Conservation (phyloP, 2,329 filamentous ascomycete species). For the Parascedosporium putredinis region DNA sequence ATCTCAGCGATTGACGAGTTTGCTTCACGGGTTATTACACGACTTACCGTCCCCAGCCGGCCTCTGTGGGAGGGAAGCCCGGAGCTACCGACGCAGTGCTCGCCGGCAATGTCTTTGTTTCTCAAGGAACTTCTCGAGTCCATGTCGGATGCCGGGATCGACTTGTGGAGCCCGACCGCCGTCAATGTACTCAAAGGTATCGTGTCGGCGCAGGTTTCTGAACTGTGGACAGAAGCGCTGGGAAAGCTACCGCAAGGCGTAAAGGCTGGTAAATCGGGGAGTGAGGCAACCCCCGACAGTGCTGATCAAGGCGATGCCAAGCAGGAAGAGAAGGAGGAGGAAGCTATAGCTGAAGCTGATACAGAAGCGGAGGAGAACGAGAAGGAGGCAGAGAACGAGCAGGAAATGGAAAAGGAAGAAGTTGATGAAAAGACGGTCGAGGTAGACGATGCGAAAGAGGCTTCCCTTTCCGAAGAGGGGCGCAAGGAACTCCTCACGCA, state of each 20-base stretch:
- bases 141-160: conserved; percentile 63
- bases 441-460: conserved; percentile 5
- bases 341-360: conserved; percentile 10
- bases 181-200: conserved; percentile 51
- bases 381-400: conserved; percentile 9
- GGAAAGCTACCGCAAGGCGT: conserved; percentile 14
- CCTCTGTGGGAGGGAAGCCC: conserved; percentile 74
- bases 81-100: conserved; percentile 67
- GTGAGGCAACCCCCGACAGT: too few species aligned
- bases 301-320: too few species aligned
- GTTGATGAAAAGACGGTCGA: conserved; percentile 4
- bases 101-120: conserved; percentile 62
- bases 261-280: neutral
- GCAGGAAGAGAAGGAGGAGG: conserved; percentile 11
- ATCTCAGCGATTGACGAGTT: conserved; percentile 38
- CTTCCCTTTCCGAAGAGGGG: conserved; percentile 7
- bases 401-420: conserved; percentile 13
- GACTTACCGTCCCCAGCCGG: conserved; percentile 45
- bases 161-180: conserved; percentile 70
- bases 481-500: conserved; percentile 41
- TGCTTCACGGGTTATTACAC: conserved; percentile 26
- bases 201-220: conserved; percentile 39
- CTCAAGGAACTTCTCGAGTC: conserved; percentile 51
- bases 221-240: conserved; percentile 35
- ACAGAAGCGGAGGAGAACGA: conserved; percentile 12